These are phyloP conservation scores for Calonectria multiphialidica DNA, from an alignment of 2,329 filamentous ascomycete species.

Conservation along the genomic window DNA sequence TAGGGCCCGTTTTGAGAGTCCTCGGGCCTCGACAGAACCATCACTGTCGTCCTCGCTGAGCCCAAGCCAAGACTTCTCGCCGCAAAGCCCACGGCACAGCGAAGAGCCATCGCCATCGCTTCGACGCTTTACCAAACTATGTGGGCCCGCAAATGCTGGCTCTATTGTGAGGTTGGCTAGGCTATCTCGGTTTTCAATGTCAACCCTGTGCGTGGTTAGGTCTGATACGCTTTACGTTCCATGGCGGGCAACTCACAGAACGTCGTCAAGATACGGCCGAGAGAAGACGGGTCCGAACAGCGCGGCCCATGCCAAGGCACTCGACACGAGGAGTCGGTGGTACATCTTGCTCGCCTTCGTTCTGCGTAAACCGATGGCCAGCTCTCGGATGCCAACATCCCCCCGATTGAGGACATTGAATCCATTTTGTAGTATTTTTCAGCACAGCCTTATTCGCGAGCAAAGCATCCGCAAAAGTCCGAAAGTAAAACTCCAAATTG, in stretches of 20 bases:
- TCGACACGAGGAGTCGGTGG: background rate
- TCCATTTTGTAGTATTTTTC: background rate
- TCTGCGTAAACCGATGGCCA: background rate
- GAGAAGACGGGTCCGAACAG: background rate
- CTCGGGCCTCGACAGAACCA: background rate
- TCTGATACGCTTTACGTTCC: background rate
- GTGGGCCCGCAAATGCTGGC: background rate
- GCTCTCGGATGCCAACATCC: background rate
- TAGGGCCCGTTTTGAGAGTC: background rate
- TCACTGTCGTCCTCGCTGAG: background rate
- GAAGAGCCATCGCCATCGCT: background rate
- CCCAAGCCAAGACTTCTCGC: background rate
- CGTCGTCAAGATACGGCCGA: background rate
- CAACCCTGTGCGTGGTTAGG: background rate
- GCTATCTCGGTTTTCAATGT: background rate
- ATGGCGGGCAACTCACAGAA: background rate
- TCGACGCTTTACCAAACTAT: background rate
- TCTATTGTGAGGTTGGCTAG: background rate
- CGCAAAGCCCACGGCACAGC: background rate
- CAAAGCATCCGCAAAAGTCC: background rate
- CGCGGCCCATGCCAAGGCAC: background rate
- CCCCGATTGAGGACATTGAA: background rate
- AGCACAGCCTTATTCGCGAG: background rate
- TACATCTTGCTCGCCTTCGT: background rate
- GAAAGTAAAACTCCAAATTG: background rate